phyloP scores from a whole-genome alignment of 2,329 filamentous ascomycete genomes.

The Volutella citrinella region DNA sequence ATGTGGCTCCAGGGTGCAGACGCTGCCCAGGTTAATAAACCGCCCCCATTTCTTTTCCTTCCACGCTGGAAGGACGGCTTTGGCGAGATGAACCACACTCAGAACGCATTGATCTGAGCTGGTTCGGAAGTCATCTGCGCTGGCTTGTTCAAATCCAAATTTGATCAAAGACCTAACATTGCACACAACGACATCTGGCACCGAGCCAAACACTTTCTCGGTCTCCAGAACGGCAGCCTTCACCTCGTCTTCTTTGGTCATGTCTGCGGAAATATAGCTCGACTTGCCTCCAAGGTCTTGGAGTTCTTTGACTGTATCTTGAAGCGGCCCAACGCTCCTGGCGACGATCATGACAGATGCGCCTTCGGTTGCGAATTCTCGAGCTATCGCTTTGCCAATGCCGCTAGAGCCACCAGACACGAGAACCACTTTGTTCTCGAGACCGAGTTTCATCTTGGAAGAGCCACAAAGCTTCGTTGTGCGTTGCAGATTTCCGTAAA shows the following conservation, averaged over 20 bases:
- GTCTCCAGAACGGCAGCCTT: neutral
- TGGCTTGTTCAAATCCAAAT: slow-evolving; percentile 2
- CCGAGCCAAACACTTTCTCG: neutral
- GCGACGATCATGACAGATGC: slow-evolving; percentile 3
- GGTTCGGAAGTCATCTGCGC: slow-evolving; percentile 2
- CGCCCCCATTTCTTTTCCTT: slow-evolving; percentile 4
- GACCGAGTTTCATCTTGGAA: slow-evolving; percentile 5
- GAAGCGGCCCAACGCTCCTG: slow-evolving; percentile 1
- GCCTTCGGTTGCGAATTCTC: slow-evolving; percentile 3
- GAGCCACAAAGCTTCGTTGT: too few relatives aligned
- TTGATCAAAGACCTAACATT: slow-evolving; percentile 4
- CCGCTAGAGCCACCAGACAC: slow-evolving; percentile 4
- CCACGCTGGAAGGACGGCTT: slow-evolving; percentile 3
- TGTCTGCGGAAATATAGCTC: slow-evolving; percentile 2
- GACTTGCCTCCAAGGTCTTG: neutral
- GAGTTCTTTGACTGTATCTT: neutral
- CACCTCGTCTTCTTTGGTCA: slow-evolving; percentile 1
- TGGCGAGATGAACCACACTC: slow-evolving; percentile 3
- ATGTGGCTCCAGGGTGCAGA: slow-evolving; percentile 4
- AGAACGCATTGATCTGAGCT: slow-evolving; percentile 5
- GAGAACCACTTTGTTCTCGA: slow-evolving; percentile 3
- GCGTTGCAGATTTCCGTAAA: too few relatives aligned
- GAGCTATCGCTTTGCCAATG: slow-evolving; percentile 3
- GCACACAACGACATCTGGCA: slow-evolving; percentile 3
- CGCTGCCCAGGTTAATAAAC: slow-evolving; percentile 4